A percentile compares a stretch with the other conserved stretches of the same genome.
These are phyloP conservation scores for Penicillium salamii DNA, from an alignment of 495 filamentous ascomycete genomes.

Conservation along the genomic window DNA sequence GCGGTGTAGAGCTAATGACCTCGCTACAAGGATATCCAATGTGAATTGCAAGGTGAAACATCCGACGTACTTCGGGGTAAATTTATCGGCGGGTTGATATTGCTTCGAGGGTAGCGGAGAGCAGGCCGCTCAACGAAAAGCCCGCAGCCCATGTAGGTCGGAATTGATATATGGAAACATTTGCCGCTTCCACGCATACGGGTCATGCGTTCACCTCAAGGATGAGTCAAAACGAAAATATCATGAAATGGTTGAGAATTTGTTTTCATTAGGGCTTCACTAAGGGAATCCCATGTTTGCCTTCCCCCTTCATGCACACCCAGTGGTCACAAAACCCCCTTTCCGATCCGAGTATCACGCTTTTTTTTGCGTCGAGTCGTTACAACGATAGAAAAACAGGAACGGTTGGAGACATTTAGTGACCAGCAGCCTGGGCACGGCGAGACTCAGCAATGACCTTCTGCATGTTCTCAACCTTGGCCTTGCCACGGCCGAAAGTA, in stretches of 20 bases:
- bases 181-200: neutral
- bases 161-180: too few relatives aligned
- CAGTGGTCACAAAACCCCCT: slow-evolving; percentile 27
- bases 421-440: slow-evolving; percentile 55
- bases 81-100: too few relatives aligned
- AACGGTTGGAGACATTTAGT: slow-evolving; percentile 57
- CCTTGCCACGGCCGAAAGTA: slow-evolving; percentile 95
- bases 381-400: slow-evolving; percentile 31
- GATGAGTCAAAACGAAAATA: too few relatives aligned
- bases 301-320: slow-evolving; percentile 28
- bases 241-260: slow-evolving; percentile 21
- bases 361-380: slow-evolving; percentile 30
- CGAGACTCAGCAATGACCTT: slow-evolving; percentile 95
- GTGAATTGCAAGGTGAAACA: too few relatives aligned
- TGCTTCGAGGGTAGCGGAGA: too few relatives aligned
- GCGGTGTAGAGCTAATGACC: too few relatives aligned
- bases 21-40: too few relatives aligned
- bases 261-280: slow-evolving; percentile 37
- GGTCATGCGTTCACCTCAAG: neutral
- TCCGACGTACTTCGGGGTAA: too few relatives aligned
- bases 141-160: too few relatives aligned
- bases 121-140: too few relatives aligned
- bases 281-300: slow-evolving; percentile 33
- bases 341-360: slow-evolving; percentile 28
- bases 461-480: slow-evolving; percentile 97